Evolutionary conservation across 2,329 filamentous ascomycete genomes (phyloP).

Genomic region (Colletotrichum kahawae): DNA sequence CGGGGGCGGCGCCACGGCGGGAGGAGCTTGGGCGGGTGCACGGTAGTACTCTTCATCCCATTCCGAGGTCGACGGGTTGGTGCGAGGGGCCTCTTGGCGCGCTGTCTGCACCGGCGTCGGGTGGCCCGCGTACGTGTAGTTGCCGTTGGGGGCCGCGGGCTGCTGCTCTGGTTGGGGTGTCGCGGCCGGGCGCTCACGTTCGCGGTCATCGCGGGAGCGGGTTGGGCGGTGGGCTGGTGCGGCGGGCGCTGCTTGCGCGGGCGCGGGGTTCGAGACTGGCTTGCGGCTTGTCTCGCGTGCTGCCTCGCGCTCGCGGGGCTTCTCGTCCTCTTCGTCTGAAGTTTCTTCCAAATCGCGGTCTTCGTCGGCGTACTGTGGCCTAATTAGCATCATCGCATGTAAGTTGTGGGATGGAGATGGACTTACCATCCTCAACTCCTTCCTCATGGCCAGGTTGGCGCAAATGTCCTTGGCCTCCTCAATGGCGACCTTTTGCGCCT

Average conservation of each 20-base stretch:
- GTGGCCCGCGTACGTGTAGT: neutral
- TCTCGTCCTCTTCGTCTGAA: slow-evolving; percentile 30
- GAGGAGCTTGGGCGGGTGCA: slow-evolving; percentile 17
- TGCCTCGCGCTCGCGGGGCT: neutral
- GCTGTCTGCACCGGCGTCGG: neutral
- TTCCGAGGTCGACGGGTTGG: slow-evolving; percentile 8
- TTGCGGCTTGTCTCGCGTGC: slow-evolving; percentile 4
- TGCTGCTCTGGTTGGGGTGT: neutral
- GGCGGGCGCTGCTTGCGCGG: neutral
- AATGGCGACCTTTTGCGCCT: slow-evolving; percentile 54
- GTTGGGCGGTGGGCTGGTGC: neutral
- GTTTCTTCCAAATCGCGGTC: slow-evolving; percentile 27
- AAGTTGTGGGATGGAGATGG: rapidly evolving
- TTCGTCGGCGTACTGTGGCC: slow-evolving; percentile 29
- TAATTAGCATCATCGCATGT: neutral
- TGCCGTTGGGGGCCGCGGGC: neutral
- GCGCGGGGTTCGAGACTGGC: neutral
- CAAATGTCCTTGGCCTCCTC: slow-evolving; percentile 56
- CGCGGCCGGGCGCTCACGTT: neutral
- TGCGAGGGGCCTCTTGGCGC: slow-evolving; percentile 13
- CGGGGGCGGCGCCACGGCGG: slow-evolving; percentile 30
- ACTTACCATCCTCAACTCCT: slow-evolving; percentile 45
- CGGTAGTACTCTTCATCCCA: slow-evolving; percentile 26
- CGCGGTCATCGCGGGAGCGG: slow-evolving; percentile 11
- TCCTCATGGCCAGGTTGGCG: slow-evolving; percentile 56